Percentiles rank a stretch among this genome's conserved stretches.
Conservation (phyloP, 2,329 filamentous ascomycete genomes). For the Periconia sp. region DNA sequence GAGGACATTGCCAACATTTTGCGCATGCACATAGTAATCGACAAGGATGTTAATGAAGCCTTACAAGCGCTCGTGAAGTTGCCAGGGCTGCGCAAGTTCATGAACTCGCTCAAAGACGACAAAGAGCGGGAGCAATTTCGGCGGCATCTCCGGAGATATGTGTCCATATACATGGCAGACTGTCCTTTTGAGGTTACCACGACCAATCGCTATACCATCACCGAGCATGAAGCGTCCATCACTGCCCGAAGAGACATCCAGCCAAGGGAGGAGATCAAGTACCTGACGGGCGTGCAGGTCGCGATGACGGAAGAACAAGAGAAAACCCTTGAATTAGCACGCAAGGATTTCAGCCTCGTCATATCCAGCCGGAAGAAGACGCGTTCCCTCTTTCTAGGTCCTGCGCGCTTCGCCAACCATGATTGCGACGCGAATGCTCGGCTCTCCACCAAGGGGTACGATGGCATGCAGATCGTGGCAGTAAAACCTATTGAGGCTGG, state of each 20-base stretch:
- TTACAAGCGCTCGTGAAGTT: slow-evolving; percentile 75
- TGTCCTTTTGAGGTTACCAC: slow-evolving; percentile 93
- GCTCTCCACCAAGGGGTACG: slow-evolving; percentile 80
- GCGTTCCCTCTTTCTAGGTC: slow-evolving; percentile 90
- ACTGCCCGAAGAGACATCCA: slow-evolving; percentile 80
- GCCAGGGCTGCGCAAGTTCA: slow-evolving; percentile 75
- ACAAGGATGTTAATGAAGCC: slow-evolving; percentile 73
- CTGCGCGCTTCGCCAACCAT: slow-evolving; percentile 95
- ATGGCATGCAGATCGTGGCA: slow-evolving; percentile 90
- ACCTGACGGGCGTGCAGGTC: slow-evolving; percentile 89
- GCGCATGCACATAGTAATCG: slow-evolving; percentile 71
- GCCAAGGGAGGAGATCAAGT: slow-evolving; percentile 86
- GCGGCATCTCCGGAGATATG: slow-evolving; percentile 85
- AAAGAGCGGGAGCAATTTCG: slow-evolving; percentile 87
- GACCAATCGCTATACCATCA: slow-evolving; percentile 94
- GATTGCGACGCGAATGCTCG: slow-evolving; percentile 93
- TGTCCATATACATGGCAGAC: slow-evolving; percentile 90
- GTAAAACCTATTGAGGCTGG: slow-evolving; percentile 80
- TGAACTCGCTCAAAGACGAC: slow-evolving; percentile 69
- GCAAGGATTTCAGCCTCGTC: slow-evolving; percentile 96
- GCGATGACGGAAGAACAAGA: slow-evolving; percentile 93
- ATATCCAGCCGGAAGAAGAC: slow-evolving; percentile 91
- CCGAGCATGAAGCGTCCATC: slow-evolving; percentile 85
- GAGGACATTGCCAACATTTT: slow-evolving; percentile 67
- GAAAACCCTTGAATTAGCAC: slow-evolving; percentile 74